A percentile compares a stretch with the other conserved stretches of the same genome.
phyloP scores from a whole-genome alignment of 164 flowering plant genomes.

The Tetrastigma voinierianum region DNA sequence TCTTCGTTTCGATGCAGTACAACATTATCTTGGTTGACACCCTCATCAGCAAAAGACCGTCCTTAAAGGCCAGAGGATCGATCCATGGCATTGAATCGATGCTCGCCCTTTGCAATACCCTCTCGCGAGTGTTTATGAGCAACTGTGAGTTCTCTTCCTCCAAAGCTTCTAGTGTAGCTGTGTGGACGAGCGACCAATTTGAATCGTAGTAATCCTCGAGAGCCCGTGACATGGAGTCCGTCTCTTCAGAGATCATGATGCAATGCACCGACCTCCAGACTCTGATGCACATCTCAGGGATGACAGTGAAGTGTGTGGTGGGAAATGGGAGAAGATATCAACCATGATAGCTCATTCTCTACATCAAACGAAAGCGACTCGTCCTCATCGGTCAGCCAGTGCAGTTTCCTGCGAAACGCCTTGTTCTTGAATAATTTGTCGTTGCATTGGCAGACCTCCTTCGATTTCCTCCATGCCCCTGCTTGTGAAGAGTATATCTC shows the following conservation, averaged over 20 bases:
- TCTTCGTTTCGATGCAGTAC: conserved; percentile 19
- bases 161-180: conserved; percentile 22
- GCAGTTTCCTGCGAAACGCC: conserved; percentile 23
- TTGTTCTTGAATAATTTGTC: conserved; percentile 23
- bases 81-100: conserved; percentile 19
- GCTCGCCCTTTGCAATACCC: neutral
- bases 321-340: conserved; percentile 34
- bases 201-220: conserved; percentile 31
- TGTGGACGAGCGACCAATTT: conserved; percentile 30
- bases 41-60: conserved; percentile 34
- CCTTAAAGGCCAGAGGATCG: conserved; percentile 40
- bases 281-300: conserved; percentile 40
- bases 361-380: conserved; percentile 35
- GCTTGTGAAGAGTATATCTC: conserved; percentile 35
- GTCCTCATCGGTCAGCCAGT: conserved; percentile 44
- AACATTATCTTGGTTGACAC: conserved; percentile 17
- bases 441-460: conserved; percentile 30
- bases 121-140: conserved; percentile 11
- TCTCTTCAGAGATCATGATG: conserved; percentile 24
- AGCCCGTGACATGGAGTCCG: conserved; percentile 43
- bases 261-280: conserved; percentile 31
- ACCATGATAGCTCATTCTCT: conserved; percentile 32
- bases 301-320: neutral
- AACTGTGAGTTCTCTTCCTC: conserved; percentile 30
- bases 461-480: conserved; percentile 30